Base-by-base conservation (phyloP, 129 eudicot genomes). In the Artemisia annua region DNA sequence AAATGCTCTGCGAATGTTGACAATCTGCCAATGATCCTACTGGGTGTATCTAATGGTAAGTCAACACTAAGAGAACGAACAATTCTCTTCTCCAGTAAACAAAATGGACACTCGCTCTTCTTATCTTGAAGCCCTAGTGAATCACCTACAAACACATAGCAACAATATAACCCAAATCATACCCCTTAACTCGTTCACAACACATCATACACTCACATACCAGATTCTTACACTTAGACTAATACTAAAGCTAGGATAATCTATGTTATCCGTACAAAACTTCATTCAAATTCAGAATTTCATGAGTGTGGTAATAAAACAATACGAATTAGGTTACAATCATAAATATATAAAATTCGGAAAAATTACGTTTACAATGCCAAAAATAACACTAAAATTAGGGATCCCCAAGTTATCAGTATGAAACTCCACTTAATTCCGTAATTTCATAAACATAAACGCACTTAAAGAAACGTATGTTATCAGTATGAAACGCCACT, bases 101-200 rank as follows among this genome's bases (percentile, higher is more conserved):
- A 94, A 74, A 94, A 94, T 22, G 99, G 91, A 76, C 99, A 94
- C 26, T 94, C 96, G 54, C 83, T 81, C 79, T 90, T 89, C 81
- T 79, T 87, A 66, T 86, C 86, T 57, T 84, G 85, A 35, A 81
- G 90, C 20, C 83, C 55, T 16, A 79, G 79, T 3, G 77, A 74
- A 55, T 94, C 97, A 73, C 99, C 99, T 94, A 53, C 44, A 39
- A 52, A 15, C 43, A 0, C 5, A 32, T 65, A 75, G 18, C 73
- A 56, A 55, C 30, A 30, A 43, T 55, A 43, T 57, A 3, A 69
- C 46, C 39, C 46, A 39, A 39, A 39, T 39, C 2, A 39, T 39
- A 39, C 2, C 10, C 46, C 46, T 39, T 39, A 7, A 39, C 46
- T 7, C 46, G 2, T 6, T 39, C 46, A 7, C 9, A 7, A 39